phyloP scores from a whole-genome alignment of 176 grass and related monocot species.

The Saccharum officinarum region DNA sequence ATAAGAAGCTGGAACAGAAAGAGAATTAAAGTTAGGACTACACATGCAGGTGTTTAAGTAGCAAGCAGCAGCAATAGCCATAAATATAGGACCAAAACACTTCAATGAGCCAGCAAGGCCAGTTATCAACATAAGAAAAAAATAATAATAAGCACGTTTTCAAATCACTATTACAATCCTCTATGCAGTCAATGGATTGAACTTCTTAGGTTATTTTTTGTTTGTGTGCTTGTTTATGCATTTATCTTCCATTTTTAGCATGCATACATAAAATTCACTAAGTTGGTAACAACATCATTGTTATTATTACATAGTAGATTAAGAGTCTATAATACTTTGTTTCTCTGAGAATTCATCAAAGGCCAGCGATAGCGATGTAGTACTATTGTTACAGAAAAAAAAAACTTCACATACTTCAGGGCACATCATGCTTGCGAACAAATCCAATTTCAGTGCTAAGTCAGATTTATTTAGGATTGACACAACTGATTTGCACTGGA shows the following conservation, averaged over 20 bases:
- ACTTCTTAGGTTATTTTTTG: not conserved
- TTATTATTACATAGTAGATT: not conserved
- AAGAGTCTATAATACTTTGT: not conserved
- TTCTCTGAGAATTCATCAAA: not conserved
- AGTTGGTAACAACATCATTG: not conserved
- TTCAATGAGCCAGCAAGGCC: not conserved
- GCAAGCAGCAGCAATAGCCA: not conserved
- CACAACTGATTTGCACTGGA: not conserved
- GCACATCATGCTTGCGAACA: not conserved
- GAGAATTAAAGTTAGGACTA: not conserved
- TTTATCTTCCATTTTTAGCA: not conserved
- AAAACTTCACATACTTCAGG: not conserved
- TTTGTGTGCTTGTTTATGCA: not conserved
- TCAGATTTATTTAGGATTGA: not conserved
- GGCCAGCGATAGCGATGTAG: not conserved
- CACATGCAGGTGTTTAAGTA: not conserved
- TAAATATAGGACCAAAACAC: not conserved
- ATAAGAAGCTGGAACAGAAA: constrained; percentile 58
- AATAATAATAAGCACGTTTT: not conserved
- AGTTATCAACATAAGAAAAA: not conserved
- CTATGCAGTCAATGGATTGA: not conserved
- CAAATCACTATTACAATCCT: not conserved
- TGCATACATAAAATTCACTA: not conserved
- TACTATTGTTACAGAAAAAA: not conserved
- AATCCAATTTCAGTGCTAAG: not conserved